Base-by-base conservation (phyloP, 2,329 filamentous ascomycete species). In the Stemphylium beticola region DNA sequence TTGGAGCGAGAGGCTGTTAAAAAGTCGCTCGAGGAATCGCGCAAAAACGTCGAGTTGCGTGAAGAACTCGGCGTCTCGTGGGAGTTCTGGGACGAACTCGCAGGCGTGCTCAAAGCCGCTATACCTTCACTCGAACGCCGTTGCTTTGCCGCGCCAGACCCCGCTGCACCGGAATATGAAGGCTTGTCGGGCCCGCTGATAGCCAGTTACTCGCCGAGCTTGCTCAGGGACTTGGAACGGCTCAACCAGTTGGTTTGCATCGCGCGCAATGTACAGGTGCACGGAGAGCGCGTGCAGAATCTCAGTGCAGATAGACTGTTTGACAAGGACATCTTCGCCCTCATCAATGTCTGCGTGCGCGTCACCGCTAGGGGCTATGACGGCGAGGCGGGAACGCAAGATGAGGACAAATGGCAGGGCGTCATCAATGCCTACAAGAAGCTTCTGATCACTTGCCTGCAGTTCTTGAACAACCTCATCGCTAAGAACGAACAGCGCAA, bases 371-470 rank as follows among this genome's bases (percentile, higher is more conserved):
- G 85, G 60, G 86, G 85, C 0, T 88, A 86, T 58, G 86, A 88
- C 71, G 85, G 85, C 29, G 84, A 87, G 66, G 82, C 84, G 5
- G 83, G 85, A 53, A 81, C 82, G 4, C 78, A 82, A 48, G 85
- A 87, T 53, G 84, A 88, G 71, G 84, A 87, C 62, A 83, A 84
- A 61, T 87, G 85, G 85, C 84, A 87, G 73, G 83, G 82, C 71
- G 83, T 87, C 49, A 84, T 87, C 57, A 86, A 85, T 66, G 81
- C 84, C 4, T 87, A 86, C 74, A 87, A 88, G 74, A 85, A 85
- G 63, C 76, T 88, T 15, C 77, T 88, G 64, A 87, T 87, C 50
- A 87, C 85, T 2, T 85, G 83, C 57, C 77, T 88, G n/a, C 86
- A 88, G 66, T 87, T 87, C 60, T 73, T 88, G 50, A 86, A 88